Conservation (phyloP, 352 stramenopile genomes). For the Elongisporangium anandrum region DNA sequence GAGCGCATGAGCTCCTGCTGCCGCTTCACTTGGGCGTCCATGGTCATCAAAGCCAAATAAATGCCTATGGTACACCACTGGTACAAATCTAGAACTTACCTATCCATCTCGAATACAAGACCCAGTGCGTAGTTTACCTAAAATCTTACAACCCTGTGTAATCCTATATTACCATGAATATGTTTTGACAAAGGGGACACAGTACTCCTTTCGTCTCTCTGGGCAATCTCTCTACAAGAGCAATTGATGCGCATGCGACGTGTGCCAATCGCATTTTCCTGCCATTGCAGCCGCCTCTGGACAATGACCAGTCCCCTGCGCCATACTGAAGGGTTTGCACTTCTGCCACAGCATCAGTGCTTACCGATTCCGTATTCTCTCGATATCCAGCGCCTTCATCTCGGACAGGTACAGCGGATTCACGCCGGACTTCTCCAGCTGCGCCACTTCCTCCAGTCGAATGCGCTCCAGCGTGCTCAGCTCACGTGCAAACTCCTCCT, state of each 20-base stretch:
- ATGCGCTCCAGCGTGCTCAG: constrained; percentile 87
- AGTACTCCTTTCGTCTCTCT: background rate
- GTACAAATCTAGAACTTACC: constrained; percentile 7
- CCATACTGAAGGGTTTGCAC: too few species aligned
- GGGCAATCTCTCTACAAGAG: too few species aligned
- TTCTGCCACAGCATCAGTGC: background rate
- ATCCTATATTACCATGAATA: background rate
- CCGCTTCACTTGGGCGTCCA: constrained; percentile 27
- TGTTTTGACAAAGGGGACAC: background rate
- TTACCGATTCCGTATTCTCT: constrained; percentile 45
- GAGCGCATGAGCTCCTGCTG: constrained; percentile 52
- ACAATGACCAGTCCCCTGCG: too few species aligned
- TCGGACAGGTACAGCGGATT: constrained; percentile 90
- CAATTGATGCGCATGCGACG: background rate
- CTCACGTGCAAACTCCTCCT: constrained; percentile 74
- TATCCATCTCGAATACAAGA: background rate
- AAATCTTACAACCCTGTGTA: background rate
- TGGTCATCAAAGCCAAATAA: constrained; percentile 2
- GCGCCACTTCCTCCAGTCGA: constrained; percentile 83
- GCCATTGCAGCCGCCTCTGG: background rate
- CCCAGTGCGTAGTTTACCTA: too few species aligned
- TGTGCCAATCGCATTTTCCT: background rate
- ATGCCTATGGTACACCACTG: background rate
- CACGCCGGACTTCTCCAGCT: constrained; percentile 84
- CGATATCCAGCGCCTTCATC: constrained; percentile 91